Base-by-base conservation (phyloP, 2,329 filamentous ascomycete species). In the Plenodomus lindquistii region DNA sequence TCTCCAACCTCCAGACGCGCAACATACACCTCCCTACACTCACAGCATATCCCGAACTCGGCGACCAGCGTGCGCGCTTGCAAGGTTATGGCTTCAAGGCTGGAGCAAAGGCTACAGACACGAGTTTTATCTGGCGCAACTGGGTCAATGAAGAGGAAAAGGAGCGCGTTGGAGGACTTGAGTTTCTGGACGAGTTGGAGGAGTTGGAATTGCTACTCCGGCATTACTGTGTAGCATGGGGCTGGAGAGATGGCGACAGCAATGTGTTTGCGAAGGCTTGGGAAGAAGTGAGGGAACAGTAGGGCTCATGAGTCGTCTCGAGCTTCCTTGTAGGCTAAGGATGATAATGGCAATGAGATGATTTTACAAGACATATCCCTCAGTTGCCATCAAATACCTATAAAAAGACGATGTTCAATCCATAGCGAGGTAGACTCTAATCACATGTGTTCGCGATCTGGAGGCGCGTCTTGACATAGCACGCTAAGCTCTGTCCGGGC, bases 121-220 rank as follows among this genome's bases (percentile, higher is more conserved):
- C 88, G 29, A 77, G 84, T 57, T 81, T 81, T n/a, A 82, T 96
- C 31, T 97, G 89, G 86, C 81, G 87, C 42, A 74, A 74, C 1
- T 97, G 93, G 91, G 78, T 96, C 2, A 65, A 69, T 0, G 67
- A 78, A 1, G 76, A 77, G 2, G 93, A 97, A 73, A 92, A 90
- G 72, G 86, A 89, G 64, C 79, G 92, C 40, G 84, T 97, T 1
- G 87, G 92, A 55, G 73, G 76, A 10, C 70, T 97, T 20, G 92
- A 99, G 71, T 91, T 94, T 63, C 73, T 99, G 54, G 94, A 99
- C 74, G 94, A 99, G 73, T 81, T 97, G 19, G 94, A 99, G 73
- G 94, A 99, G 75, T 96, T 94, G 88, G 81, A 87, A 63, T 73
- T 99, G 59, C 73, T 99, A 60, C 89, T 91, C 1, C 84, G 82